Conservation (phyloP, 768 basidiomycete species). For the Lyophyllum decastes region DNA sequence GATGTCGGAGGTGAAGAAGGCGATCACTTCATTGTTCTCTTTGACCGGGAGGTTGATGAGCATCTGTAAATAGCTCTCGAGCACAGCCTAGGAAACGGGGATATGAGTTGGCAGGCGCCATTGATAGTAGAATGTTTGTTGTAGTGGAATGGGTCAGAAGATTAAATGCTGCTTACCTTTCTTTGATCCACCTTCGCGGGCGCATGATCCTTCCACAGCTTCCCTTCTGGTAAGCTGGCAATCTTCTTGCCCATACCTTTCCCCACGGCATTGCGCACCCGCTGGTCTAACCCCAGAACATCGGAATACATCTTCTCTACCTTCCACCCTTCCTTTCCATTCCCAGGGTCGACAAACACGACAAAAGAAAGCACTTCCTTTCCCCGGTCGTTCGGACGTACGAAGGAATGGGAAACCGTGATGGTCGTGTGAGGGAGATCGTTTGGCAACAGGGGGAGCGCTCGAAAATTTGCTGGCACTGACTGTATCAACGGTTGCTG, state of each 20-base stretch:
- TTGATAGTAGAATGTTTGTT: conserved; percentile 4
- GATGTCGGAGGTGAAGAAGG: conserved; percentile 90
- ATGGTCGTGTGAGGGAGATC: conserved; percentile 78
- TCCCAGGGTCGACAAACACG: conserved; percentile 70
- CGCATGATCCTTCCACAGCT: conserved; percentile 95
- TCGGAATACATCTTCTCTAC: conserved; percentile 96
- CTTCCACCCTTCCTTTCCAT: conserved; percentile 73
- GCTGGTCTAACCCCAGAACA: conserved; percentile 83
- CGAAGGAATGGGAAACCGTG: conserved; percentile 76
- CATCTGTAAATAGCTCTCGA: conserved; percentile 87
- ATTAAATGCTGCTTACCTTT: conserved; percentile 58
- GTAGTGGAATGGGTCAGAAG: neutral
- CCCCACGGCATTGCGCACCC: conserved; percentile 66
- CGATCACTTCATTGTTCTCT: conserved; percentile 86
- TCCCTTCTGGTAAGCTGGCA: conserved; percentile 82
- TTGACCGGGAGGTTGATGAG: conserved; percentile 81
- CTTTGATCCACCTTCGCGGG: conserved; percentile 96
- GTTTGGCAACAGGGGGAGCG: conserved; percentile 64
- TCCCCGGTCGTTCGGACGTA: conserved; percentile 86
- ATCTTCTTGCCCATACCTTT: conserved; percentile 80
- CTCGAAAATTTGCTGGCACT: conserved; percentile 59
- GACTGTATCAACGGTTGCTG: conserved; percentile 22
- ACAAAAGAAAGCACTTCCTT: conserved; percentile 93
- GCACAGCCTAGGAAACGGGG: conserved; percentile 48
- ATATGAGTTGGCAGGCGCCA: neutral